phyloP scores from a whole-genome alignment of 2,329 filamentous ascomycete species.

The Sporothrix phasma region DNA sequence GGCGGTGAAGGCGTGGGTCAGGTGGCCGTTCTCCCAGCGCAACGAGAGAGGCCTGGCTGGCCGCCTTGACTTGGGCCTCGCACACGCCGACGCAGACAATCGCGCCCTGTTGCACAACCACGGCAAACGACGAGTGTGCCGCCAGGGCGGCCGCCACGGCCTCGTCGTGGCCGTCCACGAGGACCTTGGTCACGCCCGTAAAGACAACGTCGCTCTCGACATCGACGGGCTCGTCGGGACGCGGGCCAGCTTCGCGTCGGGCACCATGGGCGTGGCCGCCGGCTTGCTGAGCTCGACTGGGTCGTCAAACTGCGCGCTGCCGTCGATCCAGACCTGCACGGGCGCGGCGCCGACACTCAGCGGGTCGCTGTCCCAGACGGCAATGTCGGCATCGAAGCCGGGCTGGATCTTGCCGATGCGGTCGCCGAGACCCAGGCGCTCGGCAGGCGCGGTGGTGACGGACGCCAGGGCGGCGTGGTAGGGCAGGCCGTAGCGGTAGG shows the following conservation, averaged over 20 bases:
- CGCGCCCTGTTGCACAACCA: constrained; percentile 42
- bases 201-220: constrained; percentile 40
- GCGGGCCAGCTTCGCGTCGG: constrained; percentile 31
- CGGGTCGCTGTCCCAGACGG: constrained; percentile 54
- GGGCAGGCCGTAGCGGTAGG: constrained; percentile 48
- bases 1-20: constrained; percentile 51
- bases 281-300: constrained; percentile 47
- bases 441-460: constrained; percentile 50
- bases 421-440: constrained; percentile 46
- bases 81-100: constrained; percentile 50
- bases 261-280: constrained; percentile 28
- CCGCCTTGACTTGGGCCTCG: constrained; percentile 31
- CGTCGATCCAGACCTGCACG: constrained; percentile 55
- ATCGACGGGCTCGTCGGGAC: constrained; percentile 32
- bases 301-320: constrained; percentile 45
- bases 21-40: constrained; percentile 47
- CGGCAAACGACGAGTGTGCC: constrained; percentile 15
- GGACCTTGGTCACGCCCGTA: constrained; percentile 43
- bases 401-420: constrained; percentile 52
- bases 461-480: constrained; percentile 50
- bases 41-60: constrained; percentile 31
- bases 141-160: constrained; percentile 13
- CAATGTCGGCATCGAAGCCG: constrained; percentile 52
- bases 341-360: constrained; percentile 49
- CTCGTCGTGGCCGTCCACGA: constrained; percentile 36